These are phyloP conservation scores for Yamadazyma dushanensis DNA, from an alignment of 1,139 yeast species.

Conservation along the genomic window DNA sequence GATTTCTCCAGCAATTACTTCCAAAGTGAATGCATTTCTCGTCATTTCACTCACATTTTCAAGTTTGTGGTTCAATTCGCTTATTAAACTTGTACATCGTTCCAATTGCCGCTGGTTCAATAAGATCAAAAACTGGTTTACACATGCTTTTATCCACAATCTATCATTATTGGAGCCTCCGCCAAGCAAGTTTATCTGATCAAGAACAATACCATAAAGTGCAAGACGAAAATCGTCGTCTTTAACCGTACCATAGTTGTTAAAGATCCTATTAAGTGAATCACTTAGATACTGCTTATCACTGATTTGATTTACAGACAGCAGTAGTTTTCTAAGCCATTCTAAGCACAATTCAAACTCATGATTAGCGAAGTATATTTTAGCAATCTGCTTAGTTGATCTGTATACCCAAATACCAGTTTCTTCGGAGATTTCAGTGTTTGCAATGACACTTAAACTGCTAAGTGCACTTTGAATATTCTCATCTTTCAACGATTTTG, in stretches of 20 bases:
- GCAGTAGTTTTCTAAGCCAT: constrained; percentile 24
- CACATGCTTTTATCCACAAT: constrained; percentile 54
- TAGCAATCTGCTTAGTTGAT: constrained; percentile 64
- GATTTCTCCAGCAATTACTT: constrained; percentile 66
- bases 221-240: constrained; percentile 26
- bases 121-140: constrained; percentile 51
- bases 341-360: constrained; percentile 35
- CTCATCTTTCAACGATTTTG: constrained; percentile 65
- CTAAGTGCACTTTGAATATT: constrained; percentile 48
- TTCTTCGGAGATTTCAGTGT: constrained; percentile 19
- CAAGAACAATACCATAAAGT: constrained; percentile 31
- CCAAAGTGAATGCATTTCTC: constrained; percentile 51
- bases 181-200: constrained; percentile 18
- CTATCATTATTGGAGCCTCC: constrained; percentile 43
- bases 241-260: constrained; percentile 38
- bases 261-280: constrained; percentile 56
- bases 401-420: constrained; percentile 52
- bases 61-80: constrained; percentile 39
- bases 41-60: constrained; percentile 42
- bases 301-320: constrained; percentile 29
- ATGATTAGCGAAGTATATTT: constrained; percentile 43
- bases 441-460: constrained; percentile 38
- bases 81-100: constrained; percentile 41
- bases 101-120: constrained; percentile 39
- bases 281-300: constrained; percentile 57